These are phyloP conservation scores for Linderniella brevidens DNA, from an alignment of 257 asterid species.

Conservation along the genomic window DNA sequence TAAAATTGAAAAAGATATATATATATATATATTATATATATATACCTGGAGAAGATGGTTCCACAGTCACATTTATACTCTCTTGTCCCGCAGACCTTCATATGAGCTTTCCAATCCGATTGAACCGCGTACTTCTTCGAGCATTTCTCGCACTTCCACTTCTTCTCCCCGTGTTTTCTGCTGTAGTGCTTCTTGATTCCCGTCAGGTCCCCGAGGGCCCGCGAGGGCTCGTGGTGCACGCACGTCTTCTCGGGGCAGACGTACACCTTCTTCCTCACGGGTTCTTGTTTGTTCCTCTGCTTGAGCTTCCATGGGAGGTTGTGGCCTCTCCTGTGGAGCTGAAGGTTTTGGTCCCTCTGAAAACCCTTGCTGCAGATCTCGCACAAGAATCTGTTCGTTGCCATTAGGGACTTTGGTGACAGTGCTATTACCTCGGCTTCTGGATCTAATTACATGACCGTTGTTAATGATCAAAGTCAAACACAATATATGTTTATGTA, in stretches of 20 bases:
- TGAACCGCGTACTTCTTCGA: conserved; percentile 69
- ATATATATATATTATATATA: too few species aligned
- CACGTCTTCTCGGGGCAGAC: conserved; percentile 69
- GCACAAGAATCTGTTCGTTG: conserved; percentile 73
- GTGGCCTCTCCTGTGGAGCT: conserved; percentile 87
- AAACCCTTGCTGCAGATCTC: conserved; percentile 93
- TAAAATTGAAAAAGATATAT: too few species aligned
- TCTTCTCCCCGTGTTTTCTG: conserved; percentile 89
- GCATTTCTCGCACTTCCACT: conserved; percentile 74
- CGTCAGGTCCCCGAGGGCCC: conserved; percentile 88
- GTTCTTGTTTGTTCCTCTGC: conserved; percentile 44
- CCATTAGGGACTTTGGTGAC: conserved; percentile 60
- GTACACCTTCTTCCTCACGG: conserved; percentile 49
- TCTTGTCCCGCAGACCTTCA: conserved; percentile 81
- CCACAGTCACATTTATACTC: conserved; percentile 93
- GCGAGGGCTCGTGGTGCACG: conserved; percentile 62
- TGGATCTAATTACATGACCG: conserved; percentile 34
- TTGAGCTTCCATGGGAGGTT: conserved; percentile 89
- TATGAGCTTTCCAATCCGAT: conserved; percentile 92
- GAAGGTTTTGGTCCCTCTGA: conserved; percentile 86
- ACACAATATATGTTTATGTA: background rate
- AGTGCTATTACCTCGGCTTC: conserved; percentile 78
- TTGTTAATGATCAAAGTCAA: conserved; percentile 4
- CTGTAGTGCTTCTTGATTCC: conserved; percentile 86
- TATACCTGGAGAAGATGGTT: conserved; percentile 69